Percentiles rank a stretch among this genome's conserved stretches.
These are phyloP conservation scores for Amesomyces nigricolor DNA, from an alignment of 2,329 filamentous ascomycete species.

Conservation along the genomic window DNA sequence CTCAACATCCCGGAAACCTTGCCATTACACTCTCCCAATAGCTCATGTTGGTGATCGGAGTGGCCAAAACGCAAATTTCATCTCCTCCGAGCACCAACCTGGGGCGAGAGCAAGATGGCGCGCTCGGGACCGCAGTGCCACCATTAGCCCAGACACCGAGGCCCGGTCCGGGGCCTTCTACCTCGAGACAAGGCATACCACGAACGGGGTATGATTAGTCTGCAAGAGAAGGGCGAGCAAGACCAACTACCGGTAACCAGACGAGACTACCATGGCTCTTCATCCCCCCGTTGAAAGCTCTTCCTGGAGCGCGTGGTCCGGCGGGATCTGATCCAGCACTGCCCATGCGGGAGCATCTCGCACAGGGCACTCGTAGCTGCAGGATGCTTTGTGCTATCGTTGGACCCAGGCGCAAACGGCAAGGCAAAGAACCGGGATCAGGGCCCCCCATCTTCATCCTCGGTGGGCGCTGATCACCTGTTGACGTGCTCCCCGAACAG, in stretches of 20 bases:
- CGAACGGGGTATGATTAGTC: too few species aligned
- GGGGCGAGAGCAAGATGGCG: too few species aligned
- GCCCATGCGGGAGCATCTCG: neutral
- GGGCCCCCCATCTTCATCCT: constrained; percentile 6
- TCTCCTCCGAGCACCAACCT: neutral
- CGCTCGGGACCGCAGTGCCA: too few species aligned
- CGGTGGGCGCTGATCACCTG: constrained; percentile 12
- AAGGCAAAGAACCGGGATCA: neutral
- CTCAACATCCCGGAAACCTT: too few species aligned
- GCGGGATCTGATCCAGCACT: neutral
- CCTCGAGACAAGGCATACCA: too few species aligned
- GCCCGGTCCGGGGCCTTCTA: neutral
- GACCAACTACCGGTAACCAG: too few species aligned
- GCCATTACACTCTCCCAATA: neutral
- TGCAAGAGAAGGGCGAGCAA: too few species aligned
- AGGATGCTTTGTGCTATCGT: constrained; percentile 4
- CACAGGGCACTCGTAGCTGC: neutral
- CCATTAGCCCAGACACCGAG: too few species aligned
- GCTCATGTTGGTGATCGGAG: neutral
- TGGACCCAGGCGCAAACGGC: neutral
- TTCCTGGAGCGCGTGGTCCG: constrained; percentile 3
- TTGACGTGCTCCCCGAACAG: neutral
- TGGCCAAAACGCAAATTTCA: neutral
- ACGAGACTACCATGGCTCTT: too few species aligned
- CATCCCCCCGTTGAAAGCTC: neutral